Evolutionary conservation across 352 stramenopile genomes (phyloP), one percentile per base, ranked within the genome.

Genomic region (Elongisporangium prolatum): DNA sequence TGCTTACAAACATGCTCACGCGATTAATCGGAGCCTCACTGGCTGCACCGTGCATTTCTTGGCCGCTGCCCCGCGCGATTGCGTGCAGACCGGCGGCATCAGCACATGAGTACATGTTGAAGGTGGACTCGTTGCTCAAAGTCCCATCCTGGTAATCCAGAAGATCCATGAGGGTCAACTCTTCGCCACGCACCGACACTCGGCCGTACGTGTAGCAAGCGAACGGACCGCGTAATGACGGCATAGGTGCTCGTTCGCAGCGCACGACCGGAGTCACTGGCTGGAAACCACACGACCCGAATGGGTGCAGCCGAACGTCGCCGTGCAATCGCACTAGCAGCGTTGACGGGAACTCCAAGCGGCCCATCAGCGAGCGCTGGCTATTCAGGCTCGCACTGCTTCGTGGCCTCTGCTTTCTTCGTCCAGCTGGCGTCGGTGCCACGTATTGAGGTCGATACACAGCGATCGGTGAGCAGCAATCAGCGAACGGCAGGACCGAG

Each of bases 201-300:
- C 28, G 28, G 28, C 28, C 28, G 28, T 40, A 40, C 8, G 28
- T 40, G 28, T 40, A 40, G 9, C 28, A 40, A 13, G 28, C 28
- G 28, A 40, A 40, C 28, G 28, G 28, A 13, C 28, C 44, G 18
- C 57, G 40, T 56, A 25, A 25, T 16, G 49, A 17, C 49, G 21
- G 49, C 49, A 54, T 37, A 9, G 28, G 28, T 40, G 4, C 28
- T 40, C 54, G 24, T 24, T 74, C 63, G 54, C 67, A 77, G 4
- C 56, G 72, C 25, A 85, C 47, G n/a, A 85, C 67, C 1, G 74
- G 71, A 13, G 74, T 82, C 44, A 82, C 63, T 14, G 70, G 63
- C 24, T 70, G 24, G 24, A 80, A 85, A 13, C 74, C 77, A 22
- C 67, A 76, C 3, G 77, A 80, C 10, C 71, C 67, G 49, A 83